Conservation (phyloP, 2,329 filamentous ascomycete species). For the Trichoderma sp. region DNA sequence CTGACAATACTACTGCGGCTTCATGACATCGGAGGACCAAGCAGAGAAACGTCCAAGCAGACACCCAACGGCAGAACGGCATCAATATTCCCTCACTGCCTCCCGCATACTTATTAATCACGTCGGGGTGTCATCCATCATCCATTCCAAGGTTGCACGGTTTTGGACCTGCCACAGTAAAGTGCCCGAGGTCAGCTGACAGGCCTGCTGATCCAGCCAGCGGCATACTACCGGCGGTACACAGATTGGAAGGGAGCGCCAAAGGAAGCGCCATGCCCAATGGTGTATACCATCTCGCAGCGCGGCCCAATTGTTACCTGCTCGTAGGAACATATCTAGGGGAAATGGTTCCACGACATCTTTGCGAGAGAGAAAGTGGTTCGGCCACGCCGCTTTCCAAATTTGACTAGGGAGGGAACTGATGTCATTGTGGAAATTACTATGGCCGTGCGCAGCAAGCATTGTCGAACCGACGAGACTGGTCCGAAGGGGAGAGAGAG, state of each 20-base stretch:
- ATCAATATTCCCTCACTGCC: slow-evolving; percentile 15
- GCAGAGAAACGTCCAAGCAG: not conserved
- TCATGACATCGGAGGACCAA: not conserved
- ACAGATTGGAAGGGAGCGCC: too few relatives aligned
- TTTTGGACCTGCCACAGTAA: slow-evolving; percentile 10
- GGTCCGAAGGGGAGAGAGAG: not conserved
- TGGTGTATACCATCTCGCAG: slow-evolving; percentile 2
- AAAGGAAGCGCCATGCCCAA: not conserved
- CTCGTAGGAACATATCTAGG: slow-evolving; percentile 1
- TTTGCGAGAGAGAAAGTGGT: slow-evolving; percentile 9
- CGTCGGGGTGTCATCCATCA: slow-evolving; percentile 17
- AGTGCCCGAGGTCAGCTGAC: slow-evolving; percentile 24
- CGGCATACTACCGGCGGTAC: not conserved
- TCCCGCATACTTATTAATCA: slow-evolving; percentile 3
- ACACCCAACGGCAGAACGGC: not conserved
- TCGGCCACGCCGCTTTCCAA: slow-evolving; percentile 23
- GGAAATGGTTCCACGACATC: slow-evolving; percentile 23
- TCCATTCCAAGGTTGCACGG: not conserved
- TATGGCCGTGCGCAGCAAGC: slow-evolving; percentile 12
- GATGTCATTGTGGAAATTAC: slow-evolving; percentile 26
- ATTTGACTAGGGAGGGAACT: slow-evolving; percentile 13
- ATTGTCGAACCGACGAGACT: slow-evolving; percentile 13
- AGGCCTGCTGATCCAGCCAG: slow-evolving; percentile 15
- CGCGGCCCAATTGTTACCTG: slow-evolving; percentile 14
- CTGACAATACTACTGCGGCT: not conserved